These are phyloP conservation scores for Gliomastix tumulicola DNA, from an alignment of 2,329 filamentous ascomycete genomes.

Conservation along the genomic window DNA sequence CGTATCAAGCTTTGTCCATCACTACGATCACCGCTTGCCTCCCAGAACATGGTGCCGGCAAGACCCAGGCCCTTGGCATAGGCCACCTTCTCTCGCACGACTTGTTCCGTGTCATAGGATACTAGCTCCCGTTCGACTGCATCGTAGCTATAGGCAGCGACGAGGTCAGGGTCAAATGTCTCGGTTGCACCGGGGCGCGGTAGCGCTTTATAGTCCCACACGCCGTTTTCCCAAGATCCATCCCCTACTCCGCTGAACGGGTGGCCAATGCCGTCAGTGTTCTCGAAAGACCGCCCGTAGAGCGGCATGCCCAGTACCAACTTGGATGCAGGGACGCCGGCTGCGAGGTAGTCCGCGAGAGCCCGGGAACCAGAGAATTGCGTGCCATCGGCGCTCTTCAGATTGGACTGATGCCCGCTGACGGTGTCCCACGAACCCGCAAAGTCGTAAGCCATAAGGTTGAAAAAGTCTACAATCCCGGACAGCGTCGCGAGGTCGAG, in stretches of 20 bases:
- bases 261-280: slow-evolving; percentile 12
- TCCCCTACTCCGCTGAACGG: slow-evolving; percentile 3
- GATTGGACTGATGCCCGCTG: slow-evolving; percentile 64
- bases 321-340: slow-evolving; percentile 55
- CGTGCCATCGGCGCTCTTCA: slow-evolving; percentile 51
- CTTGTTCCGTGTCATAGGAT: slow-evolving; percentile 58
- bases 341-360: slow-evolving; percentile 54
- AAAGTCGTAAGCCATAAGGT: slow-evolving; percentile 70
- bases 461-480: slow-evolving; percentile 43
- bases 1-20: slow-evolving; percentile 51
- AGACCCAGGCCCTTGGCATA: slow-evolving; percentile 56
- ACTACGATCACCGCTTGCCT: slow-evolving; percentile 60
- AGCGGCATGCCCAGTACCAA: slow-evolving; percentile 73
- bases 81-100: slow-evolving; percentile 52
- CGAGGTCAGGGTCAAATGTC: slow-evolving; percentile 48
- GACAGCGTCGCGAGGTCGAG: slow-evolving; percentile 39
- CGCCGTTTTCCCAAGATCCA: slow-evolving; percentile 40
- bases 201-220: slow-evolving; percentile 69
- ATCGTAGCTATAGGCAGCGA: slow-evolving; percentile 70
- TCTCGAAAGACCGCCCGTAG: slow-evolving; percentile 66
- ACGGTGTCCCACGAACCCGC: slow-evolving; percentile 59
- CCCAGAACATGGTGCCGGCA: slow-evolving; percentile 81
- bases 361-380: slow-evolving; percentile 62
- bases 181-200: slow-evolving; percentile 53
- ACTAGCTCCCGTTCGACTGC: slow-evolving; percentile 51